Conservation (phyloP, 495 filamentous ascomycete species). For the Xylaria castorea region DNA sequence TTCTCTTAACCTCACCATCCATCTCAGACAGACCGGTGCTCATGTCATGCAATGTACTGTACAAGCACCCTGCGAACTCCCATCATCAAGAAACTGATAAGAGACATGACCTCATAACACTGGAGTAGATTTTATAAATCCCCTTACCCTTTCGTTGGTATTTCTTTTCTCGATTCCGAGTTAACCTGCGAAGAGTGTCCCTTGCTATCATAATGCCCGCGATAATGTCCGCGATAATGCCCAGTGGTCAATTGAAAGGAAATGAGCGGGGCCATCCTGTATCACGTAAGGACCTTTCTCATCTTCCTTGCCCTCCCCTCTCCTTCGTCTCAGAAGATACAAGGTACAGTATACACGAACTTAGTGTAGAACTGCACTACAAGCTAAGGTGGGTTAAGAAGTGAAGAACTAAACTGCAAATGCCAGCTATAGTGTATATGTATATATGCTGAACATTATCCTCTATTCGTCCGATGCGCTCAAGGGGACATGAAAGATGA, state of each 20-base stretch:
- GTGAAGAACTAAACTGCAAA: background rate
- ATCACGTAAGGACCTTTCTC: constrained; percentile 6
- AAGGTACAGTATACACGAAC: background rate
- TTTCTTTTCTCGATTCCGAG: background rate
- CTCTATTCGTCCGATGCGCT: constrained; percentile 14
- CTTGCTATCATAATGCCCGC: background rate
- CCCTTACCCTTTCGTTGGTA: background rate
- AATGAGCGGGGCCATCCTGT: constrained; percentile 17
- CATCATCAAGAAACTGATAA: background rate
- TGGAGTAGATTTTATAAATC: background rate
- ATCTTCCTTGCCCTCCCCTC: background rate
- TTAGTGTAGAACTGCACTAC: background rate
- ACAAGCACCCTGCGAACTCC: background rate
- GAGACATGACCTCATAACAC: background rate
- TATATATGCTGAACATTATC: background rate
- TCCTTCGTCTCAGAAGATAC: background rate
- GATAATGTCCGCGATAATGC: background rate
- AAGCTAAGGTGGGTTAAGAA: background rate
- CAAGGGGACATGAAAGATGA: background rate
- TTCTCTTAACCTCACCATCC: background rate
- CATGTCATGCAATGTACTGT: background rate
- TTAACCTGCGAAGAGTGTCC: background rate
- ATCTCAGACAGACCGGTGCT: background rate
- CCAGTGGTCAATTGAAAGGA: background rate
- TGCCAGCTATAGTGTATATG: background rate